Percentiles rank a stretch among this genome's conserved stretches.
Evolutionary conservation across 495 filamentous ascomycete genomes (phyloP).

Genomic region (Cudoniella acicularis): DNA sequence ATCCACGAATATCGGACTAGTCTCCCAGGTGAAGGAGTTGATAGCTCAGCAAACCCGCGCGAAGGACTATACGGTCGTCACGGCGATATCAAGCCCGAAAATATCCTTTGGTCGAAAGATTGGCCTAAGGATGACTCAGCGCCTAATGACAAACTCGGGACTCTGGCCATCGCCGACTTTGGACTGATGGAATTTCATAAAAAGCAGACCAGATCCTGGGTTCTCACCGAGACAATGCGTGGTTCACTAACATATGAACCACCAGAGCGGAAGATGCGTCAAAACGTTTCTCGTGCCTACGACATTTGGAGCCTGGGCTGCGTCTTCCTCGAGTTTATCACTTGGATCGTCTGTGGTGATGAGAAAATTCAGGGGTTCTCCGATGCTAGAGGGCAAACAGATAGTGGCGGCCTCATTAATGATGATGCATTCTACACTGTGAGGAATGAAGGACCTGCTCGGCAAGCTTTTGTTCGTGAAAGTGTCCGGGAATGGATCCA

Average conservation of each 20-base stretch:
- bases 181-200: constrained; percentile 2
- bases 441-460: neutral
- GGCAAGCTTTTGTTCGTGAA: neutral
- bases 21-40: too few species aligned
- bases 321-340: constrained; percentile 7
- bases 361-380: constrained; percentile 1
- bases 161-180: constrained; percentile 8
- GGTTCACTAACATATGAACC: constrained; percentile 2
- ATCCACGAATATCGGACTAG: constrained; percentile 10
- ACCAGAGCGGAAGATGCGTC: neutral
- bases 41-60: neutral
- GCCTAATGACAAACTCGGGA: too few species aligned
- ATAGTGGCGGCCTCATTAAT: neutral
- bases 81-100: constrained; percentile 25
- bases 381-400: neutral
- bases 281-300: constrained; percentile 4
- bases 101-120: constrained; percentile 15
- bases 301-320: constrained; percentile 17
- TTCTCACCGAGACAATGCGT: neutral
- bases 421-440: constrained; percentile 7
- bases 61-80: constrained; percentile 13
- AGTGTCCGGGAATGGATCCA: constrained; percentile 10
- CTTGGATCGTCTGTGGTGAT: constrained; percentile 6
- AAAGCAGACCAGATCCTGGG: neutral
- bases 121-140: too few species aligned